Evolutionary conservation across 2,329 filamentous ascomycete species (phyloP).

Genomic region (Nemania abortiva): DNA sequence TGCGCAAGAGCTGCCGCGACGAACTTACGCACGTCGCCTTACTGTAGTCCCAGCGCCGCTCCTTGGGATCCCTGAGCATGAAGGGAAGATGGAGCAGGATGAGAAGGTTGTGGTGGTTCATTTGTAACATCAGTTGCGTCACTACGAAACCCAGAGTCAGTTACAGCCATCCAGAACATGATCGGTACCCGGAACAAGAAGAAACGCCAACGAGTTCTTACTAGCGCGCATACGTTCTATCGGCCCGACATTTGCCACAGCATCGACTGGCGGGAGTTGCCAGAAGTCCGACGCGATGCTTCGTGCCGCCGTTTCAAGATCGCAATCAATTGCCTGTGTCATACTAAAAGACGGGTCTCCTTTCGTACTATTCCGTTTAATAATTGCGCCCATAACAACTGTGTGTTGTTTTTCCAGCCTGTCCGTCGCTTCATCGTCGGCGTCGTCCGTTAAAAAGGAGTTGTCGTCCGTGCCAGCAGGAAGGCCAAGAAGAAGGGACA

Average conservation of each 20-base stretch:
- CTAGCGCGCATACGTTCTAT: conserved; percentile 46
- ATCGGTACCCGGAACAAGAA: background rate
- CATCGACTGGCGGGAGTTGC: conserved; percentile 52
- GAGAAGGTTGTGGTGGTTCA: conserved; percentile 64
- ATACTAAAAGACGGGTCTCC: conserved; percentile 55
- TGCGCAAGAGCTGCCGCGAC: conserved; percentile 63
- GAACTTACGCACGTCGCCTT: conserved; percentile 62
- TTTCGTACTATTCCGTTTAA: conserved; percentile 59
- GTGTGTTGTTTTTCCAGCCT: conserved; percentile 60
- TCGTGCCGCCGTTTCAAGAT: conserved; percentile 59
- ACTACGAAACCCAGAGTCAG: conserved; percentile 28
- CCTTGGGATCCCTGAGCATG: conserved; percentile 58
- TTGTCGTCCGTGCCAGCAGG: conserved; percentile 58
- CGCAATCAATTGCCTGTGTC: conserved; percentile 60
- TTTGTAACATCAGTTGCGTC: conserved; percentile 59
- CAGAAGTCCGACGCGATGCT: conserved; percentile 63
- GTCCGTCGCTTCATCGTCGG: conserved; percentile 55
- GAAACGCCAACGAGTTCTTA: conserved; percentile 15
- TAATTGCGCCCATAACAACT: conserved; percentile 58
- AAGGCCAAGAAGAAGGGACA: conserved; percentile 65
- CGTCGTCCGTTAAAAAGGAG: conserved; percentile 51
- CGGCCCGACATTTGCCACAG: conserved; percentile 39
- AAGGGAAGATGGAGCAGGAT: conserved; percentile 68
- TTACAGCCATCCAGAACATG: background rate
- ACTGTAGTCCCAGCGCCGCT: conserved; percentile 60